These are phyloP conservation scores for Phytophthora nicotianae DNA, from an alignment of 352 stramenopile species.

Conservation along the genomic window DNA sequence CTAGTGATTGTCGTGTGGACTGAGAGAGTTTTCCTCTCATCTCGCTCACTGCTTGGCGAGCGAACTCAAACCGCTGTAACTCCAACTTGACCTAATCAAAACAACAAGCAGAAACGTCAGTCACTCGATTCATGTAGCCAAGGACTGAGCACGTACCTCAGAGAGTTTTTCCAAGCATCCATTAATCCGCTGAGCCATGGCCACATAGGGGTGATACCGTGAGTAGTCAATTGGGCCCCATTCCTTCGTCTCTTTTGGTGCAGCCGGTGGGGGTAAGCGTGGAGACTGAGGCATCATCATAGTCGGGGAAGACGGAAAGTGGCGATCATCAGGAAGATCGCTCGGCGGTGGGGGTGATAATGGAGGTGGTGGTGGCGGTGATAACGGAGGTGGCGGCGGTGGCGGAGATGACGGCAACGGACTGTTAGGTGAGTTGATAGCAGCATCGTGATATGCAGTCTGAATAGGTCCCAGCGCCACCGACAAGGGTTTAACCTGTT, in stretches of 20 bases:
- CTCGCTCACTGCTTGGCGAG: constrained; percentile 65
- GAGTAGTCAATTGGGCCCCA: constrained; percentile 73
- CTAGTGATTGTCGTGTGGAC: constrained; percentile 75
- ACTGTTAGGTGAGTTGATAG: constrained; percentile 20
- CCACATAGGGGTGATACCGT: constrained; percentile 67
- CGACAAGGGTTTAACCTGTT: constrained; percentile 23
- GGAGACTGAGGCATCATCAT: constrained; percentile 47
- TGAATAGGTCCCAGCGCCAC: constrained; percentile 6
- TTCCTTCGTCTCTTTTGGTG: constrained; percentile 18
- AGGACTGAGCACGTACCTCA: constrained; percentile 48
- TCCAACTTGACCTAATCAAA: constrained; percentile 73
- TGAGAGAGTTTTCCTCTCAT: constrained; percentile 65
- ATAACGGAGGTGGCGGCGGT: constrained; percentile 55
- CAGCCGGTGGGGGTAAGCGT: constrained; percentile 26
- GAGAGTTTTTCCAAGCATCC: constrained; percentile 73
- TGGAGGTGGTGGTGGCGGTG: constrained; percentile 46
- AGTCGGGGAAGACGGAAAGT: constrained; percentile 42
- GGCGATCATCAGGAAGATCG: constrained; percentile 12
- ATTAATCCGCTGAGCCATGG: constrained; percentile 82
- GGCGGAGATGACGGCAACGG: constrained; percentile 33
- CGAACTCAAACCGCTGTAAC: constrained; percentile 83
- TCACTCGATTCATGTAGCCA: background rate
- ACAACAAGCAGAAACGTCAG: constrained; percentile 11
- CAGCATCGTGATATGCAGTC: constrained; percentile 1
- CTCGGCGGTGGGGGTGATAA: constrained; percentile 31